Percentiles rank a stretch among this genome's conserved stretches.
phyloP scores from a whole-genome alignment of 2,329 filamentous ascomycete species.

The Juglanconis sp. region DNA sequence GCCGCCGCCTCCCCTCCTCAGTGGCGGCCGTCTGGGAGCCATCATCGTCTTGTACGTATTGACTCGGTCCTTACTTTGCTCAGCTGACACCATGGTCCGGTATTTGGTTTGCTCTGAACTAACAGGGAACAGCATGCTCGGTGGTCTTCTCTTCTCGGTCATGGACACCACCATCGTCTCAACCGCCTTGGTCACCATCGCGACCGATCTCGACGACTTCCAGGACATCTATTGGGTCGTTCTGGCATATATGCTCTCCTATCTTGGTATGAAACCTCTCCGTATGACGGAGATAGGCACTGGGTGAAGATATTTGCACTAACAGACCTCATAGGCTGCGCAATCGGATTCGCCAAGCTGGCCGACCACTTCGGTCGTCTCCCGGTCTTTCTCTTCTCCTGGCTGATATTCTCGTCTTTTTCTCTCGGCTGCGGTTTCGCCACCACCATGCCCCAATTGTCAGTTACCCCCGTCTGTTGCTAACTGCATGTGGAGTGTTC shows the following conservation, averaged over 20 bases:
- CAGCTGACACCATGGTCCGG: neutral
- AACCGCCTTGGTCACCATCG: slow-evolving; percentile 56
- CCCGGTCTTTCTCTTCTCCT: slow-evolving; percentile 47
- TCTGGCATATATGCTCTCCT: slow-evolving; percentile 54
- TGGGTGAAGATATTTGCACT: neutral
- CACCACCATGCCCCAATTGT: slow-evolving; percentile 50
- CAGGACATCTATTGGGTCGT: slow-evolving; percentile 53
- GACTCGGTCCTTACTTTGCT: too few relatives aligned
- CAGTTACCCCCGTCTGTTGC: slow-evolving; percentile 22
- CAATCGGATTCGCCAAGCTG: slow-evolving; percentile 55
- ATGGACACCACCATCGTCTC: slow-evolving; percentile 58
- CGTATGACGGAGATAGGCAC: too few relatives aligned
- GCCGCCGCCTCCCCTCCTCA: neutral
- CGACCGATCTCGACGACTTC: slow-evolving; percentile 48
- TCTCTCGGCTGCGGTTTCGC: slow-evolving; percentile 53
- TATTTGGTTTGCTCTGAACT: neutral
- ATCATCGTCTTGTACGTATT: slow-evolving; percentile 14
- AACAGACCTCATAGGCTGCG: slow-evolving; percentile 40
- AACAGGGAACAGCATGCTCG: slow-evolving; percentile 39
- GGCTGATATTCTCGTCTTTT: slow-evolving; percentile 53
- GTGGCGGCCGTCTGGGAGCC: slow-evolving; percentile 3
- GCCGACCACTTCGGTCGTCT: slow-evolving; percentile 58
- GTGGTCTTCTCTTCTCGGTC: slow-evolving; percentile 54
- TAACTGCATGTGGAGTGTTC: neutral
- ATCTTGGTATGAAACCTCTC: slow-evolving; percentile 42